These are phyloP conservation scores for Hemisphaericaspora xylanilytica DNA, from an alignment of 1,139 yeast species.

Conservation along the genomic window DNA sequence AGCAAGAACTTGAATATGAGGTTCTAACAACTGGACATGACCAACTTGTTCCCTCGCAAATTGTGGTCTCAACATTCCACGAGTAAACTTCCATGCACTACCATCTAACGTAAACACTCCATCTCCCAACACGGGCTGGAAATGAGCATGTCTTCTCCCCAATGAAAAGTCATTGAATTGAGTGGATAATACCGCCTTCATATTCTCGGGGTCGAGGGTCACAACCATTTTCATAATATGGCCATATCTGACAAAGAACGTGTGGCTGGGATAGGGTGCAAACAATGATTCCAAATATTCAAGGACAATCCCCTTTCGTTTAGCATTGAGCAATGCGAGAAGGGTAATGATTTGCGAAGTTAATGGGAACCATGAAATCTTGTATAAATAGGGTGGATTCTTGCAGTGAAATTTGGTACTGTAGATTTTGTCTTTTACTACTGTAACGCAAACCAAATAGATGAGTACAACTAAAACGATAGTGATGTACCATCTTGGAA, in stretches of 20 bases:
- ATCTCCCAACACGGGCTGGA: constrained; percentile 49
- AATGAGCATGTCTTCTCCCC: constrained; percentile 45
- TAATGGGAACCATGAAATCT: constrained; percentile 17
- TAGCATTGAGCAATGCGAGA: constrained; percentile 17
- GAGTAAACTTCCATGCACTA: constrained; percentile 56
- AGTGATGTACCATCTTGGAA: constrained; percentile 6
- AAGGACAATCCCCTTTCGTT: constrained; percentile 25
- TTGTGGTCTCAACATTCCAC: constrained; percentile 58
- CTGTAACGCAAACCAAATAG: constrained; percentile 3
- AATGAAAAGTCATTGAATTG: constrained; percentile 53
- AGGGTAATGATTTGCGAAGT: constrained; percentile 14
- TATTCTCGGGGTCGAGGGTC: constrained; percentile 34
- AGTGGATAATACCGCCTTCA: constrained; percentile 38
- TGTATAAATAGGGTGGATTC: constrained; percentile 13
- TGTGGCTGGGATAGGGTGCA: constrained; percentile 9
- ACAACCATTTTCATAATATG: constrained; percentile 19
- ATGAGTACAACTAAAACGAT: constrained; percentile 8
- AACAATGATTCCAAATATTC: constrained; percentile 21
- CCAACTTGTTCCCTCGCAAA: constrained; percentile 52
- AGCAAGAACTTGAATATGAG: constrained; percentile 41
- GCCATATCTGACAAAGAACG: constrained; percentile 39
- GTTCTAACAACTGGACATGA: constrained; percentile 46
- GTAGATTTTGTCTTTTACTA: constrained; percentile 3
- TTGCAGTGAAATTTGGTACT: constrained; percentile 22
- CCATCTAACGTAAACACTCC: constrained; percentile 61